Conservation (phyloP, 139 green algal species). For the Chlorella sp. region DNA sequence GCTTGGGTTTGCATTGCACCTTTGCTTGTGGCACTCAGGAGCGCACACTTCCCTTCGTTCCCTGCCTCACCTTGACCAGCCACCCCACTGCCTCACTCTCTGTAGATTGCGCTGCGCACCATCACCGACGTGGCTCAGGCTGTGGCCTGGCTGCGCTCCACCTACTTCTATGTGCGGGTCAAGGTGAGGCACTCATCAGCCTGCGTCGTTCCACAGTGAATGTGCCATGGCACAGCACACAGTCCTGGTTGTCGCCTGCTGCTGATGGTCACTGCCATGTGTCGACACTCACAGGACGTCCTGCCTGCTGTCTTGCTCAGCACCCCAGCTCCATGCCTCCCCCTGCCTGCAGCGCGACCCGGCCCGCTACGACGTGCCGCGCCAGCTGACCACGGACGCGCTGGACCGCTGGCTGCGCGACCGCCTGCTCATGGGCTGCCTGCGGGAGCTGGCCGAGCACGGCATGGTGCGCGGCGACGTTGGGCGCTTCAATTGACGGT, state of each 20-base stretch:
- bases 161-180: slow-evolving; percentile 83
- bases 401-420: slow-evolving; percentile 61
- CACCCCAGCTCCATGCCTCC: too few species aligned
- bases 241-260: too few species aligned
- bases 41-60: too few species aligned
- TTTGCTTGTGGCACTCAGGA: too few species aligned
- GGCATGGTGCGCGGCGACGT: slow-evolving; percentile 56
- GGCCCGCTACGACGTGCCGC: slow-evolving; percentile 44
- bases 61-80: too few species aligned
- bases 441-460: slow-evolving; percentile 64
- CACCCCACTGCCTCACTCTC: too few species aligned
- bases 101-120: slow-evolving; percentile 65
- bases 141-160: slow-evolving; percentile 81
- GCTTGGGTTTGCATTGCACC: too few species aligned
- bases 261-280: too few species aligned
- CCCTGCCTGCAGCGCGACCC: slow-evolving; percentile 27
- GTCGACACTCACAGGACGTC: too few species aligned
- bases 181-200: slow-evolving; percentile 12
- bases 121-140: slow-evolving; percentile 69
- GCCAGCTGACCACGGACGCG: slow-evolving; percentile 13
- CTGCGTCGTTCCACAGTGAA: too few species aligned
- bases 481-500: background rate
- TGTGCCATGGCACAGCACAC: too few species aligned
- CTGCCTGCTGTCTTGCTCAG: too few species aligned
- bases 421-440: slow-evolving; percentile 59